These are phyloP conservation scores for Solanum lycopersicoides DNA, from an alignment of 257 asterid genomes.

Conservation along the genomic window DNA sequence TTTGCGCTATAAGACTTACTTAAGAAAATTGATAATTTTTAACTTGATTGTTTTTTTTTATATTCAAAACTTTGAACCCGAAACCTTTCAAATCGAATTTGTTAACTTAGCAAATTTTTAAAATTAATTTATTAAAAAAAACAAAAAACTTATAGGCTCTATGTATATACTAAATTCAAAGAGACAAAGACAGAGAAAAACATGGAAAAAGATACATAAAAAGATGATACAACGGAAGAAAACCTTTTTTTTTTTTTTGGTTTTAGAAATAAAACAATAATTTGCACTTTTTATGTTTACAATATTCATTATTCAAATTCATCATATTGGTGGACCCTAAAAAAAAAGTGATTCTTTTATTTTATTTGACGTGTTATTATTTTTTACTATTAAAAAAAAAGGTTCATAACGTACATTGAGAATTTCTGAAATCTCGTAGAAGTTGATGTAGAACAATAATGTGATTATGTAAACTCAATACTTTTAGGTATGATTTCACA, in stretches of 20 bases:
- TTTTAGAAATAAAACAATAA: not conserved
- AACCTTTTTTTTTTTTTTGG: not conserved
- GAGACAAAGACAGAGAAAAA: not conserved
- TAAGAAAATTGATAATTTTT: too few relatives aligned
- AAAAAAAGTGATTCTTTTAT: not conserved
- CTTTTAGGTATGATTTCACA: too few relatives aligned
- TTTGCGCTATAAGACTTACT: not conserved
- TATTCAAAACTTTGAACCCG: fast-evolving
- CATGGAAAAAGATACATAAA: not conserved
- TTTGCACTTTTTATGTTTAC: not conserved
- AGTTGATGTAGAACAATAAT: fast-evolving
- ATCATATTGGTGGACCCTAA: not conserved
- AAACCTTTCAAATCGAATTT: too few relatives aligned
- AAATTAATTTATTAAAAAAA: not conserved
- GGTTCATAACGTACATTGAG: not conserved
- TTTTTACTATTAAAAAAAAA: not conserved
- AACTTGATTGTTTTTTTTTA: too few relatives aligned
- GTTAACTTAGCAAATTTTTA: not conserved
- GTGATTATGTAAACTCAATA: not conserved
- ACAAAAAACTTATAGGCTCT: not conserved
- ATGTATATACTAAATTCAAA: not conserved
- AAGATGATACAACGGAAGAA: not conserved
- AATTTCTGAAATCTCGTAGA: not conserved
- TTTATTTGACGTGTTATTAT: not conserved
- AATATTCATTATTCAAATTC: not conserved